Evolutionary conservation across 371 early-diverging fungal genomes (phyloP), one percentile per base, ranked within the genome.

Genomic region (Syncephalastrum monosporum): DNA sequence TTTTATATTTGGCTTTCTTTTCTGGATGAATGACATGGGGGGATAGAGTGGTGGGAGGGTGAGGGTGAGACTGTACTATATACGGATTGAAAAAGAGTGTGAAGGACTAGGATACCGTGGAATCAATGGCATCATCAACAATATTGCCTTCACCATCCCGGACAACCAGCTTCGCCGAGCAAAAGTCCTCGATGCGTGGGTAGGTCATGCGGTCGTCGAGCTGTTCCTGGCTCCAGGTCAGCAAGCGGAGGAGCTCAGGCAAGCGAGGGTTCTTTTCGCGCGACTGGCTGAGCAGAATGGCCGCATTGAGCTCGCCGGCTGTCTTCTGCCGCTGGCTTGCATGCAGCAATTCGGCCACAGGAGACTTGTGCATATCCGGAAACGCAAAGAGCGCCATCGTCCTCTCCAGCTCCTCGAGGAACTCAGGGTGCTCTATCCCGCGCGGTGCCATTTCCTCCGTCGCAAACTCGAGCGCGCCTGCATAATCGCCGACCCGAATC

Each of bases 351-450:
- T 92, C 91, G 5, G 84, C 84, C 12, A 96, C 89, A 23, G 97
- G 96, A 14, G 79, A 82, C 47, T 69, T 61, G 23, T 62, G 45
- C 13, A 67, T 59, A 52, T 86, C 78, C 42, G 94, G 94, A 73
- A 96, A 98, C 8, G 95, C 96, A 50, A 98, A 72, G 55, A 97
- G 71, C 0, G 96, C 90, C 98, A 98, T 97, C 1, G 97, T 95
- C 23, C 86, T 80, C 64, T 98, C 99, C 43, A 97, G 73, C 65
- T 98, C 97, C 47, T 90, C 84, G 24, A 97, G 68, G 67, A 96
- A 91, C 69, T 94, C 96, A 8, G 96, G 96, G 81, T 93, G 73
- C 60, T 96, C 96, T 71, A 95, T 96, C 4, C 97, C 98, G 16
- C 94, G 85, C 13, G 96, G 94, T 14, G 97, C 97, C 75, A 97